Conservation (phyloP, 139 green algal species). For the Astrephomene gubernaculifera region DNA sequence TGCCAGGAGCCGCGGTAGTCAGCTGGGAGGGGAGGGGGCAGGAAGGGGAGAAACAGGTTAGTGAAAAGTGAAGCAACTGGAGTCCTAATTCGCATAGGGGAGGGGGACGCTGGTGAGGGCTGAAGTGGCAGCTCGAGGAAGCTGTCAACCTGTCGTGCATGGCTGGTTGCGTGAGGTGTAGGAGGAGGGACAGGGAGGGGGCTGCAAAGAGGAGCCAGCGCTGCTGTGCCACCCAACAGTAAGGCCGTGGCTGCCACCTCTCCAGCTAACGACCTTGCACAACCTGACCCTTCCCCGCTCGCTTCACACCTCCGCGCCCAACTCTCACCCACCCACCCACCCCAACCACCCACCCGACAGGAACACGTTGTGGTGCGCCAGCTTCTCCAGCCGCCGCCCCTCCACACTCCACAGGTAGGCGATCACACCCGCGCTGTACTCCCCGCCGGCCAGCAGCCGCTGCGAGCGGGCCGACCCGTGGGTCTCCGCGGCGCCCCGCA, state of each 20-base stretch:
- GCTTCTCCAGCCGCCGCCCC: constrained; percentile 44
- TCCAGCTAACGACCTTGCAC: too few relatives aligned
- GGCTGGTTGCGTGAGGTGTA: too few relatives aligned
- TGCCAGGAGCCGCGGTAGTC: constrained; percentile 67
- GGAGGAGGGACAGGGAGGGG: too few relatives aligned
- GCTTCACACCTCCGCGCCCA: not conserved
- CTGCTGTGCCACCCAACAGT: too few relatives aligned
- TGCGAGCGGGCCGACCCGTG: constrained; percentile 12
- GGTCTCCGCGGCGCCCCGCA: constrained; percentile 41
- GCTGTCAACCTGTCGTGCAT: too few relatives aligned
- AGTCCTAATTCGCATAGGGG: too few relatives aligned
- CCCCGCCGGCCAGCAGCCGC: constrained; percentile 41
- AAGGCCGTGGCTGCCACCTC: too few relatives aligned
- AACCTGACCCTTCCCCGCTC: too few relatives aligned
- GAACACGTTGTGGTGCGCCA: constrained; percentile 93
- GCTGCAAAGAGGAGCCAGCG: too few relatives aligned
- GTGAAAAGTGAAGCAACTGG: too few relatives aligned
- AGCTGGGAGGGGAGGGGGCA: constrained; percentile 35
- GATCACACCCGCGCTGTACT: constrained; percentile 86
- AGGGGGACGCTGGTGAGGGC: too few relatives aligned
- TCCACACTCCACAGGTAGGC: constrained; percentile 77
- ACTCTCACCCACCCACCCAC: not conserved
- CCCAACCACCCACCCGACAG: constrained; percentile 63
- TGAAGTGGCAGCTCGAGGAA: too few relatives aligned
- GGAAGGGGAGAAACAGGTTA: not conserved